Evolutionary conservation across 768 basidiomycete species (phyloP).

Genomic region (Tricholoma sp.): DNA sequence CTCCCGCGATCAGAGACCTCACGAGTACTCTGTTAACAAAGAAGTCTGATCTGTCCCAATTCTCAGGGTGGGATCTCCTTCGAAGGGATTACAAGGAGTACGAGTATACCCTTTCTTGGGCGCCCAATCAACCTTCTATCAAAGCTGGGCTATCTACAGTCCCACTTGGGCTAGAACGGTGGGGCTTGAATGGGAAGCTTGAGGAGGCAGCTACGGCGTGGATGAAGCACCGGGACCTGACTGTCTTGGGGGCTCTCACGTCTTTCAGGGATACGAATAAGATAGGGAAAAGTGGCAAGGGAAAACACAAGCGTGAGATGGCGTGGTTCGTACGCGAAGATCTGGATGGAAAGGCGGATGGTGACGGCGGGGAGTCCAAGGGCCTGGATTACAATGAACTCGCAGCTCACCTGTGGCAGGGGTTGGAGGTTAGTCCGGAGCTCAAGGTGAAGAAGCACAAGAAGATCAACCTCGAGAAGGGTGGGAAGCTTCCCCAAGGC

Average conservation of each 20-base stretch:
- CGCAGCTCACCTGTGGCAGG: constrained; percentile 46
- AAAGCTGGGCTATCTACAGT: constrained; percentile 80
- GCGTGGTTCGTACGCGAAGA: constrained; percentile 55
- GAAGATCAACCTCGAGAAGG: constrained; percentile 32
- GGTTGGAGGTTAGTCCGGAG: constrained; percentile 51
- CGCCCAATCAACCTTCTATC: constrained; percentile 31
- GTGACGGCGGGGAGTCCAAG: constrained; percentile 1
- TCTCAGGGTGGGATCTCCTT: constrained; percentile 72
- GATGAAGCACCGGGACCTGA: constrained; percentile 61
- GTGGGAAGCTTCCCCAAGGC: constrained; percentile 25
- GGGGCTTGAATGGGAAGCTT: constrained; percentile 42
- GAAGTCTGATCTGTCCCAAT: constrained; percentile 65
- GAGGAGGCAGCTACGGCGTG: constrained; percentile 42
- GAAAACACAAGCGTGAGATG: constrained; percentile 63
- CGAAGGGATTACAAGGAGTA: constrained; percentile 97
- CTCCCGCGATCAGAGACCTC: constrained; percentile 44
- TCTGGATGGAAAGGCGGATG: constrained; percentile 8
- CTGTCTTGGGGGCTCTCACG: constrained; percentile 77
- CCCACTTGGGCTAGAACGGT: constrained; percentile 58
- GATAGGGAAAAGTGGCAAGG: constrained; percentile 27
- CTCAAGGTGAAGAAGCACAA: constrained; percentile 50
- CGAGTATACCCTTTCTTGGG: constrained; percentile 41
- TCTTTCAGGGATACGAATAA: constrained; percentile 45
- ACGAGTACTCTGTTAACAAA: constrained; percentile 41
- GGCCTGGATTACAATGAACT: constrained; percentile 34